These are phyloP conservation scores for Cytospora chrysosperma DNA, from an alignment of 2,329 filamentous ascomycete species.

Conservation along the genomic window DNA sequence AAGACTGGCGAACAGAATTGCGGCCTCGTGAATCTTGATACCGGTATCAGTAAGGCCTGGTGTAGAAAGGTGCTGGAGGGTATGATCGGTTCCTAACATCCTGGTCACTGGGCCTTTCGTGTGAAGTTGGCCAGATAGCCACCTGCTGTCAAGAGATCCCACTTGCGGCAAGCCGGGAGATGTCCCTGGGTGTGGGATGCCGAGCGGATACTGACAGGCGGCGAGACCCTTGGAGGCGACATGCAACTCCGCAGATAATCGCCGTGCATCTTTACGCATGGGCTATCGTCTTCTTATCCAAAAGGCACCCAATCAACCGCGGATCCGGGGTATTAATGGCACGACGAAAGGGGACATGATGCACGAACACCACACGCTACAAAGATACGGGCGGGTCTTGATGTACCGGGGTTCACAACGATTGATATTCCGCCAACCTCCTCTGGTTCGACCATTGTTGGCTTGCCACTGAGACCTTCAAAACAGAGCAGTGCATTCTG, in stretches of 20 bases:
- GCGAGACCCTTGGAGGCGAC: not conserved
- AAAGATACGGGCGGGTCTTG: constrained; percentile 16
- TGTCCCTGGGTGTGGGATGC: constrained; percentile 10
- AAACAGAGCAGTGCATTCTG: not conserved
- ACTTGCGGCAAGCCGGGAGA: not conserved
- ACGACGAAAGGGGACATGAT: constrained; percentile 4
- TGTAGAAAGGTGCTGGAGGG: constrained; percentile 1
- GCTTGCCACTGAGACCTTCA: not conserved
- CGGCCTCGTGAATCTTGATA: constrained; percentile 5
- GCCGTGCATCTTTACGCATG: constrained; percentile 10
- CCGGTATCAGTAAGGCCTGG: constrained; percentile 1
- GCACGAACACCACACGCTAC: not conserved
- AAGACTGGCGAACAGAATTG: not conserved
- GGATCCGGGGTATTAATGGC: not conserved
- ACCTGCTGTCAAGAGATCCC: not conserved
- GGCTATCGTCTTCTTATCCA: not conserved
- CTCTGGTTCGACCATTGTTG: not conserved
- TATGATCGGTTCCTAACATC: not conserved
- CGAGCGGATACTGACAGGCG: no score
- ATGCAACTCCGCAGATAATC: not conserved
- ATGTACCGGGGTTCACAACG: not conserved
- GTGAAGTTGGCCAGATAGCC: not conserved
- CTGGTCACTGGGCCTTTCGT: not conserved
- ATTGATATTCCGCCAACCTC: constrained; percentile 5
- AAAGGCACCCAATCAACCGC: constrained; percentile 4